phyloP scores from a whole-genome alignment of 2,329 filamentous ascomycete species.

The Penicillium janthinellum region DNA sequence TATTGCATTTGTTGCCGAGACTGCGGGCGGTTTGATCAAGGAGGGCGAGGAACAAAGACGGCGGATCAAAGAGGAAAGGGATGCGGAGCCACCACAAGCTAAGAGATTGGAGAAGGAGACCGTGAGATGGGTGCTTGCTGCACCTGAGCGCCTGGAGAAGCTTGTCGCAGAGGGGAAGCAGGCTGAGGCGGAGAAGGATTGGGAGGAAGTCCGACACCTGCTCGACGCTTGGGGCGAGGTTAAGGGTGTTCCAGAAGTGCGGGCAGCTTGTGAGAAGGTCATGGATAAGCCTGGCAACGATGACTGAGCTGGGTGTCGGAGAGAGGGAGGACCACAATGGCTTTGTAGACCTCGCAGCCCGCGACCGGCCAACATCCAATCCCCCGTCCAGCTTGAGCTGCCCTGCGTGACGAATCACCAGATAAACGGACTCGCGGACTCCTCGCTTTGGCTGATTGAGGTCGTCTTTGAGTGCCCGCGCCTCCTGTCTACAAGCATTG shows the following conservation, averaged over 20 bases:
- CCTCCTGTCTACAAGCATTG: neutral
- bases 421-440: neutral
- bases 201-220: conserved; percentile 43
- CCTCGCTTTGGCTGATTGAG: neutral
- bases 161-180: conserved; percentile 42
- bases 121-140: conserved; percentile 49
- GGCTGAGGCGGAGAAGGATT: conserved; percentile 46
- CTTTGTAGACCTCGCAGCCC: neutral
- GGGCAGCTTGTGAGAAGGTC: conserved; percentile 41
- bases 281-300: conserved; percentile 33
- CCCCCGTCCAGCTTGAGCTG: neutral
- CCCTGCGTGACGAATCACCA: neutral
- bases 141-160: conserved; percentile 41
- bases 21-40: conserved; percentile 42
- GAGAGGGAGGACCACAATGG: neutral
- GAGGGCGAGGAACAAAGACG: conserved; percentile 41
- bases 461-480: neutral
- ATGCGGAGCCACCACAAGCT: conserved; percentile 16
- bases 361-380: neutral
- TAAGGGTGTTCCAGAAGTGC: conserved; percentile 46
- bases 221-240: conserved; percentile 48
- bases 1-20: conserved; percentile 49
- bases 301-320: conserved; percentile 22
- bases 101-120: conserved; percentile 42
- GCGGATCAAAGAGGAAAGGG: conserved; percentile 32